Evolutionary conservation across 208 protist species (phyloP), one percentile per base, ranked within the genome.

Genomic region (Herpetomonas tarakana): DNA sequence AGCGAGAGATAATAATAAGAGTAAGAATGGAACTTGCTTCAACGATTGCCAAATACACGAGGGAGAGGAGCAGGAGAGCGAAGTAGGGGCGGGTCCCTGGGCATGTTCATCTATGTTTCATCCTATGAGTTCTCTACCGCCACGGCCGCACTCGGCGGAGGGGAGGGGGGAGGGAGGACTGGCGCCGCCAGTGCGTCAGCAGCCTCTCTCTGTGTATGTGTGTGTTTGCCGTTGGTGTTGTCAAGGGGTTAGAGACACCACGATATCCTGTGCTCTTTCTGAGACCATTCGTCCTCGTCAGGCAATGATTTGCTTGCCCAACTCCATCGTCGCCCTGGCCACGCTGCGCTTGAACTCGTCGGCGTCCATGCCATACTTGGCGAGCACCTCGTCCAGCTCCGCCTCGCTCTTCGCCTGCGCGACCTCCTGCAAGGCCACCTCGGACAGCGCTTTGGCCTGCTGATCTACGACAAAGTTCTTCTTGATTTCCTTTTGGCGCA

Each of bases 401-500:
- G 50, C 63, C 58, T 90, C 83, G 47, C 68, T 82, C 49, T 71
- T 16, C 18, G 69, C 65, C 28, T 55, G 41, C 22, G 47, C 19
- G n/a, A 89, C 26, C 63, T 95, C 89, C 6, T 72, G 55, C 3
- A 68, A 22, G 28, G 86, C 74, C 2, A 76, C 81, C 16, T 69
- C 77, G 4, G 84, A 70, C 18, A 96, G 70, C 0, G 74, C 63
- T 19, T 81, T 71, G 9, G 90, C 90, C 51, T 93, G 85, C 50
- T 90, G 68, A 52, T 92, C 74, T 1, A 96, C 66, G 24, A 93
- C 87, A 75, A 92, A 93, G 65, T 96, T 96, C 58, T 96, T 96
- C 56, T 93, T 66, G 38, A 90, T 91, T 64, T 96, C 86, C 65
- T 91, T 90, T 55, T 93, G 84, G 0, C 90, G 84, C 60, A 93